phyloP scores from a whole-genome alignment of 495 filamentous ascomycete species.

The Hyaloscypha finlandica region DNA sequence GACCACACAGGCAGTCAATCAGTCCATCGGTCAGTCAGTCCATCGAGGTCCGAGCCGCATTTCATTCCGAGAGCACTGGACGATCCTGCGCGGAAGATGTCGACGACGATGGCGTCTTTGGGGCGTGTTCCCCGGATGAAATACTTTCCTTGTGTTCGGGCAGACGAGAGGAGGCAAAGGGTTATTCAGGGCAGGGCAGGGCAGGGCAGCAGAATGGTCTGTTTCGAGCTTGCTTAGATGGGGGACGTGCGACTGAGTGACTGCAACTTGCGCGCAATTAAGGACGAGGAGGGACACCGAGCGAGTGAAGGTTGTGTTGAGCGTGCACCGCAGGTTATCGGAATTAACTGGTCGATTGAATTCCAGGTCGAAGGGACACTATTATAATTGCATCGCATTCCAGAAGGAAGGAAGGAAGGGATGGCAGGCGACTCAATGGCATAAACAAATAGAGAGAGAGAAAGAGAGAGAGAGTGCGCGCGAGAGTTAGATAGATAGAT shows the following conservation, averaged over 20 bases:
- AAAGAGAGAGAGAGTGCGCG: background rate
- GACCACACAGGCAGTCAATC: too few species aligned
- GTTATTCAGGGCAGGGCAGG: background rate
- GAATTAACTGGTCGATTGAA: background rate
- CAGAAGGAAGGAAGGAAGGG: background rate
- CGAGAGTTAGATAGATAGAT: too few species aligned
- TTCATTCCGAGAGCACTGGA: background rate
- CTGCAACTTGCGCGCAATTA: too few species aligned
- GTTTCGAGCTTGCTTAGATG: background rate
- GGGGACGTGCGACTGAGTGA: too few species aligned
- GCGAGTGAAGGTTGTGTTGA: background rate
- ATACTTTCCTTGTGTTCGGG: constrained; percentile 14
- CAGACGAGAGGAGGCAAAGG: background rate
- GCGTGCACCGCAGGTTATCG: background rate
- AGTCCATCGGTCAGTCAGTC: background rate
- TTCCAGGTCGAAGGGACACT: background rate
- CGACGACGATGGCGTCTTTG: constrained; percentile 12
- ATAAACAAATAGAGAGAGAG: background rate
- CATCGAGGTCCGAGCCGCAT: constrained; percentile 17
- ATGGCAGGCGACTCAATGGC: background rate
- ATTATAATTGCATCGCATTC: background rate
- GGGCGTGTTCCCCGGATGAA: constrained; percentile 14
- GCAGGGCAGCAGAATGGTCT: background rate
- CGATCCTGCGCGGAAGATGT: constrained; percentile 2
- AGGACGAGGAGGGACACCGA: too few species aligned